Evolutionary conservation across 2,329 filamentous ascomycete species (phyloP), one percentile per base, ranked within the genome.

Genomic region (Fusarium cyanostomum): DNA sequence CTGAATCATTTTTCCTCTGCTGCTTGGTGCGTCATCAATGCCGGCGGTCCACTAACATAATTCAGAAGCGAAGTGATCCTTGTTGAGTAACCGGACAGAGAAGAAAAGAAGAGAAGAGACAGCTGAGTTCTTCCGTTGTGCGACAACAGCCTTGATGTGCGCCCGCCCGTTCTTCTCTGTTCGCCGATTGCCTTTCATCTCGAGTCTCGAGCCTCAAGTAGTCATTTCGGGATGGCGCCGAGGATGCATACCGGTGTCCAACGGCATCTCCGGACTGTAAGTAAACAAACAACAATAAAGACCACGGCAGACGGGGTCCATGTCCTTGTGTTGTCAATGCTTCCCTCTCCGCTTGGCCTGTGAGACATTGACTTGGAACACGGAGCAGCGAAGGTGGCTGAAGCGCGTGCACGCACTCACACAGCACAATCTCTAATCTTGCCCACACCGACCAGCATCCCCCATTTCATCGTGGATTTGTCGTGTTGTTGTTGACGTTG

Each of bases 271-370:
- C 16, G 50, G 30, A 44, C 34, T 49, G 34, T 48, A 56, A 54
- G 68, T 67, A 70, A 69, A 70, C 61, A 70, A 70, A 69, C 66
- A 70, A 70, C 16, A 57, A 67, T 37, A 59, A 67, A 54, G 52
- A 65, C 51, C 53, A 18, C 39, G 37, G 31, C 34, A 38, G 43
- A 56, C 41, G 33, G 39, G 42, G 49, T 59, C 53, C 57, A 52
- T 58, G 42, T 42, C 46, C 33, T 34, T 55, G 59, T 43, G 41
- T 41, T 54, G 58, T 54, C 57, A 51, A 59, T 49, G 58, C 54
- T 56, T 54, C 43, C 46, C 39, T 43, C 39, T 39, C 59, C 48
- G 38, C 59, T 50, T 52, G 57, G 53, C 48, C 52, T 27, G 52
- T 70, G 61, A 69, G 66, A 70, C 67, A 70, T 48, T 49, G 50